These are phyloP conservation scores for Saururus chinensis DNA, from an alignment of 164 flowering plant genomes.

Conservation along the genomic window DNA sequence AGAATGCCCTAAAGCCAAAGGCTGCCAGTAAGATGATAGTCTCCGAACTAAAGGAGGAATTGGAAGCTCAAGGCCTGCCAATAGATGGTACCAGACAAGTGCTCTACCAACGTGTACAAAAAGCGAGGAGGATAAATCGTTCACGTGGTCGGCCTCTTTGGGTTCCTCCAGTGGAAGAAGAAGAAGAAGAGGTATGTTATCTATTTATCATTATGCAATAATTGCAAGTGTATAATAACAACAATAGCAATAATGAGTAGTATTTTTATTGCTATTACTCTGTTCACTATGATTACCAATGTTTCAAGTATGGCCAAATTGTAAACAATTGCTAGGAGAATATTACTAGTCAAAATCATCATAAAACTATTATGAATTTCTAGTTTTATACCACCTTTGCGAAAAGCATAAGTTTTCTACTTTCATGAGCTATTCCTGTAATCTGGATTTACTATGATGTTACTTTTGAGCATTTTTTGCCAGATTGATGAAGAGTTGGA, in stretches of 20 bases:
- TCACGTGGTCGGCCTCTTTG: conserved; percentile 97
- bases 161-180: conserved; percentile 96
- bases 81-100: conserved; percentile 96
- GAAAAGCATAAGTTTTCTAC: no score
- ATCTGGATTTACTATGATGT: not conserved
- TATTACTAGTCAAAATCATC: not conserved
- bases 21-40: conserved; percentile 99
- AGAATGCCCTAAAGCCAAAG: conserved; percentile 75
- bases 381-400: no score
- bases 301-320: not conserved
- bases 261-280: not conserved
- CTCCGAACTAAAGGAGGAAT: conserved; percentile 83
- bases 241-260: no score
- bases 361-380: not conserved
- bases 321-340: not conserved
- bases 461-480: conserved; percentile 2
- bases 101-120: conserved; percentile 94
- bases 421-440: not conserved
- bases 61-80: conserved; percentile 89
- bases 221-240: not conserved
- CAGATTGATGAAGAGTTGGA: conserved; percentile 93
- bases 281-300: not conserved
- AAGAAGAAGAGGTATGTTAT: conserved; percentile 72
- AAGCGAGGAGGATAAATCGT: conserved; percentile 94
- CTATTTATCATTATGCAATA: not conserved